Evolutionary conservation across 371 early-diverging fungal genomes (phyloP).

Genomic region (Apophysomyces trapeziformis): DNA sequence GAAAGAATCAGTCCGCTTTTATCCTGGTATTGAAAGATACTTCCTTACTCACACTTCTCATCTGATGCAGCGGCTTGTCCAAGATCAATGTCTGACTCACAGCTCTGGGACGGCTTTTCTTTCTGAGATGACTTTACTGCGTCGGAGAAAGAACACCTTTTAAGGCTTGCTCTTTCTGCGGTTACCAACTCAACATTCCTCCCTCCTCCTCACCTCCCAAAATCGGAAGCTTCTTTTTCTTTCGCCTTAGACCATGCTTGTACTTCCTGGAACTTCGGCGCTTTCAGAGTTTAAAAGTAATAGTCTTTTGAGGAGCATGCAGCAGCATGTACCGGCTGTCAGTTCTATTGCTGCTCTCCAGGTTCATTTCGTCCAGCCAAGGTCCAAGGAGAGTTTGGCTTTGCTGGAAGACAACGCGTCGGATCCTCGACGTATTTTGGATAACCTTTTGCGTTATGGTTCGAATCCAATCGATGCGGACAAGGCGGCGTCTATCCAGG

Average conservation of each 20-base stretch:
- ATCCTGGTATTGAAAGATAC: too few relatives aligned
- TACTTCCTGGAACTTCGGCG: conserved; percentile 77
- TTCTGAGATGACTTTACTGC: neutral
- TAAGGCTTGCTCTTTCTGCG: too few relatives aligned
- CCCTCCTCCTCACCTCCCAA: neutral
- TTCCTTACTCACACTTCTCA: neutral
- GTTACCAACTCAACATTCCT: too few relatives aligned
- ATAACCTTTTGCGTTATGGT: conserved; percentile 51
- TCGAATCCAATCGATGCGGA: conserved; percentile 39
- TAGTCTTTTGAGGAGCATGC: conserved; percentile 58
- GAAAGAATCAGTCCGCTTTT: too few relatives aligned
- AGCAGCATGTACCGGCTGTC: conserved; percentile 54
- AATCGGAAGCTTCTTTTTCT: neutral
- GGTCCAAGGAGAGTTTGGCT: conserved; percentile 41
- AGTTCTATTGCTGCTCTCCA: conserved; percentile 61
- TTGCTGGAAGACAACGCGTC: conserved; percentile 37
- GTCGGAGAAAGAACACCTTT: too few relatives aligned
- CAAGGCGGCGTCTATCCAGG: conserved; percentile 38
- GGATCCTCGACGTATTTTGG: conserved; percentile 49
- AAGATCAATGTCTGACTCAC: conserved; percentile 10
- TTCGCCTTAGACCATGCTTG: conserved; percentile 60
- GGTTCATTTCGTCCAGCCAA: conserved; percentile 75
- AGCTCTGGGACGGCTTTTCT: conserved; percentile 6
- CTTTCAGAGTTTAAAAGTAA: conserved; percentile 73
- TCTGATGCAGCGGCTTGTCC: conserved; percentile 3